Percentiles rank a stretch among this genome's conserved stretches.
phyloP scores from a whole-genome alignment of 345 rosid species.

The Melaleuca quinquenervia region DNA sequence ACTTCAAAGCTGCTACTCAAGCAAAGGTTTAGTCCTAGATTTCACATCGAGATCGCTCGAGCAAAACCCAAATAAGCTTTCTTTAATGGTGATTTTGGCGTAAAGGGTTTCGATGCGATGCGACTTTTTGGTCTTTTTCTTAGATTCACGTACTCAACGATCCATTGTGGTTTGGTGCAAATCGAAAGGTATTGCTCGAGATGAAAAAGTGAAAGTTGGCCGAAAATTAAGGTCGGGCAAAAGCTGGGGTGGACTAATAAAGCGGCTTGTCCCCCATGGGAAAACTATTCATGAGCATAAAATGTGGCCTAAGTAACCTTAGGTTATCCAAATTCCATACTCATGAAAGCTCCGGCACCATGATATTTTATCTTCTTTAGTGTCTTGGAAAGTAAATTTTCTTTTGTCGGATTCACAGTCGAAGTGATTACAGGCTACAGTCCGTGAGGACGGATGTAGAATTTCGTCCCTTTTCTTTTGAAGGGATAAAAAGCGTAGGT shows the following conservation, averaged over 20 bases:
- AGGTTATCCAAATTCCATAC: not conserved
- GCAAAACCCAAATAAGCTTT: not conserved
- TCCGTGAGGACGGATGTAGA: not conserved
- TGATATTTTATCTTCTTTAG: not conserved
- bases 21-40: conserved; percentile 8
- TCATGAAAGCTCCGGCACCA: not conserved
- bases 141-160: not conserved
- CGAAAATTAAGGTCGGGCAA: not conserved
- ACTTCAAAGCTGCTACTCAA: not conserved
- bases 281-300: not conserved
- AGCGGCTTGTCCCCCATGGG: not conserved
- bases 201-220: not conserved
- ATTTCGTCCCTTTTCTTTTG: not conserved
- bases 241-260: not conserved
- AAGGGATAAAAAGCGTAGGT: not conserved
- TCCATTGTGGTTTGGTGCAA: not conserved
- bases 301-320: not conserved
- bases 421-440: not conserved
- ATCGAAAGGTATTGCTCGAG: not conserved
- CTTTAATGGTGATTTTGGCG: not conserved
- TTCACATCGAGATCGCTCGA: conserved; percentile 7
- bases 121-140: not conserved
- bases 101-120: not conserved
- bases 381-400: not conserved
- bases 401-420: not conserved